Evolutionary conservation across 805 yeast species (phyloP), one percentile per base, ranked within the genome.

Genomic region (Hanseniaspora jakobsenii): DNA sequence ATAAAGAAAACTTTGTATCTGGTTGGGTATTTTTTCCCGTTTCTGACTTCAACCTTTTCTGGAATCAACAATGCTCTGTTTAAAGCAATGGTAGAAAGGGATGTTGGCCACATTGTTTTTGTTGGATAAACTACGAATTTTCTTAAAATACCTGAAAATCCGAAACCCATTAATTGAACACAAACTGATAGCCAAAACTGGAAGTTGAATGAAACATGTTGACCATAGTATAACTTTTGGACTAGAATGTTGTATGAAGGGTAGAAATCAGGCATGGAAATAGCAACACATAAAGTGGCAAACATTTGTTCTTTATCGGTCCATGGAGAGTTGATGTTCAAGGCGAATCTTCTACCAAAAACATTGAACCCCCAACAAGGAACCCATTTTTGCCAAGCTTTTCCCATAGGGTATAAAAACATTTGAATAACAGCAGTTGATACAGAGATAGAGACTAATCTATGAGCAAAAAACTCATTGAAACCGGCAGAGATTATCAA

Each of bases 161-260:
- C 80, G 53, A 76, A 76, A 21, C 84, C 84, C 50, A 78, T 62
- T 58, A 71, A 68, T 57, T 78, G 83, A 31, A 81, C 71, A 17
- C 78, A 67, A 56, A 73, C 62, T 31, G 70, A 68, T 31, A 75
- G 61, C 46, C 73, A 55, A 22, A 76, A 55, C 49, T 70, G 72
- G 51, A 70, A 74, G 28, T 75, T 73, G 6, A 71, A 67, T 13
- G 50, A 46, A 10, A 62, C 61, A 57, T 51, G 41, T 32, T 60
- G 53, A 13, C 54, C 44, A 51, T 62, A 60, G 49, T 55, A 60
- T 13, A 54, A 44, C 50, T 56, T 59, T 47, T 58, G 63, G 4
- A 59, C 56, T 30, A 59, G 44, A 44, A 74, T 60, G 47, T 66
- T 66, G 31, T 57, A 57, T 38, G 60, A 60, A 27, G 64, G 66